Evolutionary conservation across 768 basidiomycete genomes (phyloP), one percentile per base, ranked within the genome.

Genomic region (Suillus luteus): DNA sequence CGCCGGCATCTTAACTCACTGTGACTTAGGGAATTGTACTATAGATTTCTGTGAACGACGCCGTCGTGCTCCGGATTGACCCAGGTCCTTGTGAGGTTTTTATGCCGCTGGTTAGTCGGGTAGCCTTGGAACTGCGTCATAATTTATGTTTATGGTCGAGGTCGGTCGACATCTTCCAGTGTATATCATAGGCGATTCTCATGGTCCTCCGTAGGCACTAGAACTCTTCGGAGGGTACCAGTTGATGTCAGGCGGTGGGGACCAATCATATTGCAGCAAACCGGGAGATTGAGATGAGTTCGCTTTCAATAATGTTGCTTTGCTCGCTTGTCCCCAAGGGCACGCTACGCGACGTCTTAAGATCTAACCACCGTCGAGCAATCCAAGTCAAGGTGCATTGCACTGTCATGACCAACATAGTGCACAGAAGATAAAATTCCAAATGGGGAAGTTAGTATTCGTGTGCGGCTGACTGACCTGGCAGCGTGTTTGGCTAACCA

Each of bases 401-500:
- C 11, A 37, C n/a, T 8, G 55, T 24, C 27, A 52, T 31, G 37
- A 55, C 35, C 55, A 55, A 35, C n/a, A 22, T 15, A 8, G 22
- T n/a, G n/a, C 12, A 1, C 49, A 52, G 9, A 12, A 33, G 5
- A 12, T 33, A 31, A 33, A 33, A 54, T 35, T 11, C 68, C 64
- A 8, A 38, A 60, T 64, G 59, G 31, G 67, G 71, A 52, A 68
- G 66, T 58, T 57, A 64, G 69, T 61, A 68, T 63, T 63, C 38
- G 57, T 62, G 43, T 40, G 35, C 31, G 24, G 69, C 52, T 24
- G 51, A 65, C 65, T 64, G 33, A 35, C 33, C n/a, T n/a, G n/a
- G 33, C 33, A 35, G 33, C 6, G 33, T 15, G 60, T 65, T 12
- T 64, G 75, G 70, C 72, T 77, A 66, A 76, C 75, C 12, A 43